Conservation (phyloP, 768 basidiomycete species). For the Neoboletus subvelutipes region DNA sequence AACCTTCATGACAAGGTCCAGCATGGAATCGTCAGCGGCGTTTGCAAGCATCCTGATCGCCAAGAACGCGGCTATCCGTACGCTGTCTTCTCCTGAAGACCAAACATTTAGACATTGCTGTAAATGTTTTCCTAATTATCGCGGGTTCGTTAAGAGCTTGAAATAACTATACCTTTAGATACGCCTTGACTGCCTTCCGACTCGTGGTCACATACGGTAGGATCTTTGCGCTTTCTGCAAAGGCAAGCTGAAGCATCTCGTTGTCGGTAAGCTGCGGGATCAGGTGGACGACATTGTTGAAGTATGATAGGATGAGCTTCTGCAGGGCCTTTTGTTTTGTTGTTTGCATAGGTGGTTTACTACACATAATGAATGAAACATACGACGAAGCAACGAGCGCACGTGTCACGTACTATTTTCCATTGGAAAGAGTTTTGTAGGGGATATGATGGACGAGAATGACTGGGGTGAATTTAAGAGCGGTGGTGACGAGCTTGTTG, state of each 20-base stretch:
- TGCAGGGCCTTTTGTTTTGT: constrained; percentile 81
- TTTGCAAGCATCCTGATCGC: constrained; percentile 79
- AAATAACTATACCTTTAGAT: constrained; percentile 70
- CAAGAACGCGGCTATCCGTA: constrained; percentile 84
- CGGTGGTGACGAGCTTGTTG: constrained; percentile 84
- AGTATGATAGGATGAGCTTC: constrained; percentile 85
- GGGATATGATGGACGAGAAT: constrained; percentile 86
- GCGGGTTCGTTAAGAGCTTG: background rate
- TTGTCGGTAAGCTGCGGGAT: constrained; percentile 72
- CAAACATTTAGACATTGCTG: constrained; percentile 84
- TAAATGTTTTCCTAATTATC: background rate
- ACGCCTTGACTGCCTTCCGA: constrained; percentile 80
- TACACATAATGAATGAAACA: constrained; percentile 35
- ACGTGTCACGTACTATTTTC: constrained; percentile 70
- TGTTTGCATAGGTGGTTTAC: constrained; percentile 83
- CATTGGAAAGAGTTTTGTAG: constrained; percentile 76
- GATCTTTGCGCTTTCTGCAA: constrained; percentile 84
- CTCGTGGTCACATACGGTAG: constrained; percentile 85
- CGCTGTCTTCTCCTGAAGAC: constrained; percentile 76
- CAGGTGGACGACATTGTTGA: constrained; percentile 81
- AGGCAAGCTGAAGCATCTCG: constrained; percentile 63
- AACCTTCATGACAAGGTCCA: constrained; percentile 88
- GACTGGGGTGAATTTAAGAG: constrained; percentile 88
- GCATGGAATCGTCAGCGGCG: constrained; percentile 72
- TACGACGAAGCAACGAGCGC: background rate